These are phyloP conservation scores for Pogostemon cablin DNA, from an alignment of 257 asterid species.

Conservation along the genomic window DNA sequence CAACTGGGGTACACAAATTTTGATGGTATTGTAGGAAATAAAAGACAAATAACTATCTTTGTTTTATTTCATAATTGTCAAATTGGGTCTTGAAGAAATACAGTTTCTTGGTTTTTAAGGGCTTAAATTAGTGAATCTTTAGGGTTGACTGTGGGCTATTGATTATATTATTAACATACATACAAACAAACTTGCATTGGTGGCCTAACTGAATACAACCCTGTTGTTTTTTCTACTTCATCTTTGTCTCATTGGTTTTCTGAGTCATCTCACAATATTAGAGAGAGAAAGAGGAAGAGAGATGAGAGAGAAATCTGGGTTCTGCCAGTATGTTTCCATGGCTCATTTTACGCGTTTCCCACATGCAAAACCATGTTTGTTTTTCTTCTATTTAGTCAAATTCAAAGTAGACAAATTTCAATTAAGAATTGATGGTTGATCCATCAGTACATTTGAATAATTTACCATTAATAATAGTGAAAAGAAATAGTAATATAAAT, in stretches of 20 bases:
- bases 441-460: too few species aligned
- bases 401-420: background rate
- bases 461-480: too few species aligned
- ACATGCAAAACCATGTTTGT: slow-evolving; percentile 42
- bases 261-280: slow-evolving; percentile 28
- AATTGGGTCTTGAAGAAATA: slow-evolving; percentile 35
- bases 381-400: background rate
- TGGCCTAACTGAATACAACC: slow-evolving; percentile 52
- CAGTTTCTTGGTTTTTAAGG: slow-evolving; percentile 45
- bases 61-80: slow-evolving; percentile 22
- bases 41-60: slow-evolving; percentile 28
- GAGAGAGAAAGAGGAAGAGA: slow-evolving; percentile 31
- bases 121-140: slow-evolving; percentile 29
- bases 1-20: slow-evolving; percentile 34
- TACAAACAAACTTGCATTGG: slow-evolving; percentile 40
- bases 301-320: slow-evolving; percentile 34
- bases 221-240: slow-evolving; percentile 35
- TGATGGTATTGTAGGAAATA: slow-evolving; percentile 29
- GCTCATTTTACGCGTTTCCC: slow-evolving; percentile 49
- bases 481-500: too few species aligned
- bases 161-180: slow-evolving; percentile 26
- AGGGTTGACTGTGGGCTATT: slow-evolving; percentile 43
- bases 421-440: background rate
- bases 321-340: slow-evolving; percentile 35
- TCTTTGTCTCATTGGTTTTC: slow-evolving; percentile 34